phyloP scores from a whole-genome alignment of 1,139 yeast species.

The Chernovozyma aurita region DNA sequence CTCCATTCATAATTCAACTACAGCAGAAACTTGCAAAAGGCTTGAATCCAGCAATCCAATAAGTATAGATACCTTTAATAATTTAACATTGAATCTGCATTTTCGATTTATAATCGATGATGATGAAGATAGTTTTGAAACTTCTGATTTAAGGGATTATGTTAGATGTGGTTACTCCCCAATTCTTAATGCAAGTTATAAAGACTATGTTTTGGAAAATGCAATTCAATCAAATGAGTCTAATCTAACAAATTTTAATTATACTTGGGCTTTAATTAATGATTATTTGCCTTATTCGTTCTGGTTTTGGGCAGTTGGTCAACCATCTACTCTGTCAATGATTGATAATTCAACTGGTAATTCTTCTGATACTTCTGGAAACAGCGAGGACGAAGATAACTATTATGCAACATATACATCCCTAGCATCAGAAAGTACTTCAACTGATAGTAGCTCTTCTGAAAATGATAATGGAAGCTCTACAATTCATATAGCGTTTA shows the following conservation, averaged over 20 bases:
- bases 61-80: constrained; percentile 9
- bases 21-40: not conserved
- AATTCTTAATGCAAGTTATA: constrained; percentile 32
- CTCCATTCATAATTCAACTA: constrained; percentile 2
- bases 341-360: not conserved
- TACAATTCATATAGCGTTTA: constrained; percentile 34
- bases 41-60: not conserved
- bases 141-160: constrained; percentile 25
- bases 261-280: not conserved
- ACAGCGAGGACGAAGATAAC: not conserved
- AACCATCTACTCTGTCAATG: constrained; percentile 35
- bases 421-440: not conserved
- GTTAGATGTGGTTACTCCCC: constrained; percentile 60
- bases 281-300: constrained; percentile 23
- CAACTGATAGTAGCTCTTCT: not conserved
- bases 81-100: constrained; percentile 16
- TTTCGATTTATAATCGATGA: constrained; percentile 41
- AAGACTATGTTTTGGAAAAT: not conserved
- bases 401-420: not conserved
- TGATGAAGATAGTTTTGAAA: constrained; percentile 25
- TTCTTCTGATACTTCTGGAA: not conserved
- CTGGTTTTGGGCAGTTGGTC: constrained; percentile 71
- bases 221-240: not conserved
- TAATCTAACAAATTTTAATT: not conserved
- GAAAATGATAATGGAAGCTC: constrained; percentile 4